Percentiles rank a stretch among this genome's conserved stretches.
These are phyloP conservation scores for Balakata baccata DNA, from an alignment of 345 rosid genomes.

Conservation along the genomic window DNA sequence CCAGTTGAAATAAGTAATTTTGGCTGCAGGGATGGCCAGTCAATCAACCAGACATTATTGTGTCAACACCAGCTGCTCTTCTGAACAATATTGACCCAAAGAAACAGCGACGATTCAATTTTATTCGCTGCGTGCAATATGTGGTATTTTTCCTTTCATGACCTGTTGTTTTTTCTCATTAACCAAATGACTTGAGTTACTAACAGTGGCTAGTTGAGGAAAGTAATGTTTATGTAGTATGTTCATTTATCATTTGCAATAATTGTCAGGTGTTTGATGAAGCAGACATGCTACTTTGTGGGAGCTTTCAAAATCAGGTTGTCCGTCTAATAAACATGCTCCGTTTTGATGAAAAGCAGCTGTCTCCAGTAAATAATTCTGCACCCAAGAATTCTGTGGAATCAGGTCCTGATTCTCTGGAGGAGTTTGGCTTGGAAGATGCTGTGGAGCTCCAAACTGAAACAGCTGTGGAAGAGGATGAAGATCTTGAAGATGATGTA, in stretches of 20 bases:
- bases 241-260: constrained; percentile 8
- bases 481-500: constrained; percentile 40
- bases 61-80: constrained; percentile 87
- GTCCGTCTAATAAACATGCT: constrained; percentile 75
- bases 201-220: constrained; percentile 8
- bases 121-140: constrained; percentile 63
- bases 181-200: background rate
- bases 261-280: constrained; percentile 85
- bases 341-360: constrained; percentile 74
- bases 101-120: constrained; percentile 43
- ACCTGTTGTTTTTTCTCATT: background rate
- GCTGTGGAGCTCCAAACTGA: constrained; percentile 28
- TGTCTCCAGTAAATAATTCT: constrained; percentile 46
- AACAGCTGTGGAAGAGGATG: constrained; percentile 38
- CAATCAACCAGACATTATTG: constrained; percentile 61
- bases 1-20: constrained; percentile 1
- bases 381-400: constrained; percentile 29
- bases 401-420: constrained; percentile 26
- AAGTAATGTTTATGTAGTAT: background rate
- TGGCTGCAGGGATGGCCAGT: constrained; percentile 90
- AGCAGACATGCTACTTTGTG: constrained; percentile 95
- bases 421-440: constrained; percentile 29
- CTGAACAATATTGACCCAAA: constrained; percentile 72
- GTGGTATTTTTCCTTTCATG: constrained; percentile 52
- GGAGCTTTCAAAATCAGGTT: constrained; percentile 86